Percentiles rank a stretch among this genome's conserved stretches.
These are phyloP conservation scores for Hydnomerulius pinastri DNA, from an alignment of 768 basidiomycete genomes.

Conservation along the genomic window DNA sequence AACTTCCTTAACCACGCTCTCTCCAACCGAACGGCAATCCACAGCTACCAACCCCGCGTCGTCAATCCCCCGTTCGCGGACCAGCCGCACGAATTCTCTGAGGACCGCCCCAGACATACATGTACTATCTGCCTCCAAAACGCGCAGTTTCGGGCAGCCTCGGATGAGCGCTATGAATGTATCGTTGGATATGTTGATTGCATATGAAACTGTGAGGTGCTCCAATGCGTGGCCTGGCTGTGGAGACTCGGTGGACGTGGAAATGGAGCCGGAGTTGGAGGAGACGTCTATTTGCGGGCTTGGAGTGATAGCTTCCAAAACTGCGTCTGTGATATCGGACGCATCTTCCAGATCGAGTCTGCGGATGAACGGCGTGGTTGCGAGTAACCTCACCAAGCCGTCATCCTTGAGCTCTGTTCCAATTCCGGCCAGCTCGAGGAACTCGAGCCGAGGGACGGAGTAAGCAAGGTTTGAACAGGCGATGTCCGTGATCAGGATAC, in stretches of 20 bases:
- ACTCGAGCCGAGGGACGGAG: conserved; percentile 70
- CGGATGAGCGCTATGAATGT: conserved; percentile 65
- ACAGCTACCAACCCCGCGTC: conserved; percentile 67
- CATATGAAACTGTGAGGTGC: conserved; percentile 70
- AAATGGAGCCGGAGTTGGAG: conserved; percentile 12
- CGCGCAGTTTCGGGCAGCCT: conserved; percentile 58
- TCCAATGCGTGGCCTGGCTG: conserved; percentile 70
- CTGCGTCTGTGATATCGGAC: conserved; percentile 65
- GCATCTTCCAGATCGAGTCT: conserved; percentile 89
- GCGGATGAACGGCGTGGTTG: conserved; percentile 68
- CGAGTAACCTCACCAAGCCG: conserved; percentile 72
- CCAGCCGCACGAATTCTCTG: conserved; percentile 64
- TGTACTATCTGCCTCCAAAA: conserved; percentile 82
- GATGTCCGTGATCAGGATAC: conserved; percentile 68
- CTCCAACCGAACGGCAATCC: conserved; percentile 74
- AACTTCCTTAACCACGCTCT: conserved; percentile 64
- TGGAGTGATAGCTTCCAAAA: conserved; percentile 69
- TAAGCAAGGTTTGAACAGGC: conserved; percentile 74
- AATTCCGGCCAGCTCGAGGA: conserved; percentile 78
- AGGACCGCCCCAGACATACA: conserved; percentile 62
- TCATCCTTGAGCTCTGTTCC: conserved; percentile 67
- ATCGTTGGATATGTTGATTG: conserved; percentile 61
- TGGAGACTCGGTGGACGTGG: conserved; percentile 24
- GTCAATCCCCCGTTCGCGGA: conserved; percentile 45
- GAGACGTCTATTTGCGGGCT: conserved; percentile 10